These are phyloP conservation scores for Elaeagnus macrophylla DNA, from an alignment of 306 rosid genomes.

Conservation along the genomic window DNA sequence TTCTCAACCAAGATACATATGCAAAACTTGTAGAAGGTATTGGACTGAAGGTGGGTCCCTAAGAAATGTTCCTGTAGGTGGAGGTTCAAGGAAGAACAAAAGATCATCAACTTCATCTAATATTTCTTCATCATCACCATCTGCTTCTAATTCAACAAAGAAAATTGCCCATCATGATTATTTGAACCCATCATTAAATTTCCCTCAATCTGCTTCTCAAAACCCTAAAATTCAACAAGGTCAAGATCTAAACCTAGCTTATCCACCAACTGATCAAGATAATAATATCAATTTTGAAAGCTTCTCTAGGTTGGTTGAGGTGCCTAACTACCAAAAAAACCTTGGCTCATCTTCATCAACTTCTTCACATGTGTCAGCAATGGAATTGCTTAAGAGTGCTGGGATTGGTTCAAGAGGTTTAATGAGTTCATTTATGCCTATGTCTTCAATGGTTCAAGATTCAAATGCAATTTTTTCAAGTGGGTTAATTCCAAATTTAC, in stretches of 20 bases:
- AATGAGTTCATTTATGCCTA: constrained; percentile 45
- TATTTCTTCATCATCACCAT: constrained; percentile 22
- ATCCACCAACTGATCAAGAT: constrained; percentile 36
- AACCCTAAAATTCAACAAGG: constrained; percentile 70
- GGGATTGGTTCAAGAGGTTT: constrained; percentile 61
- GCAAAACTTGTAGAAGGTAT: constrained; percentile 93
- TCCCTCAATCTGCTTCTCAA: constrained; percentile 41
- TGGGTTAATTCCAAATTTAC: constrained; percentile 42
- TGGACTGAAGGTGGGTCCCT: constrained; percentile 99
- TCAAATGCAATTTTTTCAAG: constrained; percentile 34
- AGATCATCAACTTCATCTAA: constrained; percentile 35
- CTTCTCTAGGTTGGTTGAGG: constrained; percentile 38
- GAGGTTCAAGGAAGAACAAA: constrained; percentile 93
- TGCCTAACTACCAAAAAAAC: constrained; percentile 29
- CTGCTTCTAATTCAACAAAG: constrained; percentile 21
- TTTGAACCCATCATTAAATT: constrained; percentile 17
- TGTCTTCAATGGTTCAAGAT: constrained; percentile 20
- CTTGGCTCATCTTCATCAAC: constrained; percentile 29
- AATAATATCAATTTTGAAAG: constrained; percentile 28
- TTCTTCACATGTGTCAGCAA: constrained; percentile 38
- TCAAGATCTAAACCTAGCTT: constrained; percentile 81
- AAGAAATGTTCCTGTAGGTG: constrained; percentile 95
- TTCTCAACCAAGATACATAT: constrained; percentile 91
- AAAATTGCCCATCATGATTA: constrained; percentile 26
- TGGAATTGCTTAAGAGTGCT: constrained; percentile 52